Evolutionary conservation across 2,329 filamentous ascomycete species (phyloP).

Genomic region (Moelleriella libera): DNA sequence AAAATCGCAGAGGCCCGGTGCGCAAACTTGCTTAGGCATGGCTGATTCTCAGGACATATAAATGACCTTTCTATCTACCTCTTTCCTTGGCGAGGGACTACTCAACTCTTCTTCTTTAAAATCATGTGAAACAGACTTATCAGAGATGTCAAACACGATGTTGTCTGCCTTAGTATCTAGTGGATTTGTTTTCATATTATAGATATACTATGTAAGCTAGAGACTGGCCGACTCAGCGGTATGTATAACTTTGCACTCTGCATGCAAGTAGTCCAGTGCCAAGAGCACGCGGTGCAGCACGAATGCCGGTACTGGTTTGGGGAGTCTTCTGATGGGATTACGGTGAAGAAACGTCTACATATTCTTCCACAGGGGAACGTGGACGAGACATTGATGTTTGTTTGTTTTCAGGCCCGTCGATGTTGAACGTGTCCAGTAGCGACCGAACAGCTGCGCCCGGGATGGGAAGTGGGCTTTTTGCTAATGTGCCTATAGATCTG

Average conservation of each 20-base stretch:
- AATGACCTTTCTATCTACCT: slow-evolving; percentile 22
- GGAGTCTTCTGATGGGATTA: slow-evolving; percentile 22
- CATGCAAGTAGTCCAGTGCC: slow-evolving; percentile 30
- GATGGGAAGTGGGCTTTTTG: slow-evolving; percentile 7
- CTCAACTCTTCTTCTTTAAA: slow-evolving; percentile 25
- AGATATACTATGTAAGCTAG: neutral
- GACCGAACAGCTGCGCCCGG: slow-evolving; percentile 16
- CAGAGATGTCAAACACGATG: slow-evolving; percentile 26
- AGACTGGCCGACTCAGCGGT: slow-evolving; percentile 18
- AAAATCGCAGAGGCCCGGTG: slow-evolving; percentile 32
- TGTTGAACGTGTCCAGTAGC: slow-evolving; percentile 22
- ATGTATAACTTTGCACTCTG: slow-evolving; percentile 28
- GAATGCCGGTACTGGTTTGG: slow-evolving; percentile 17
- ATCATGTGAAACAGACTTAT: slow-evolving; percentile 21
- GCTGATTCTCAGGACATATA: slow-evolving; percentile 25
- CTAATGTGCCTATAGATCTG: neutral
- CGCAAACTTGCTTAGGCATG: slow-evolving; percentile 16
- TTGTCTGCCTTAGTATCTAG: slow-evolving; percentile 31
- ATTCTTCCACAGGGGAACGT: slow-evolving; percentile 28
- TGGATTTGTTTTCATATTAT: neutral
- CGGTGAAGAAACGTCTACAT: slow-evolving; percentile 21
- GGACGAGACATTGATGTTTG: slow-evolving; percentile 21
- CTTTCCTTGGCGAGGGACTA: slow-evolving; percentile 26
- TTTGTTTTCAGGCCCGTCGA: slow-evolving; percentile 18
- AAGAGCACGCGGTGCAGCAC: slow-evolving; percentile 24